Percentiles rank a stretch among this genome's conserved stretches.
These are phyloP conservation scores for Mrakiaceae sp. DNA, from an alignment of 1,284 basidiomycete species.

Conservation along the genomic window DNA sequence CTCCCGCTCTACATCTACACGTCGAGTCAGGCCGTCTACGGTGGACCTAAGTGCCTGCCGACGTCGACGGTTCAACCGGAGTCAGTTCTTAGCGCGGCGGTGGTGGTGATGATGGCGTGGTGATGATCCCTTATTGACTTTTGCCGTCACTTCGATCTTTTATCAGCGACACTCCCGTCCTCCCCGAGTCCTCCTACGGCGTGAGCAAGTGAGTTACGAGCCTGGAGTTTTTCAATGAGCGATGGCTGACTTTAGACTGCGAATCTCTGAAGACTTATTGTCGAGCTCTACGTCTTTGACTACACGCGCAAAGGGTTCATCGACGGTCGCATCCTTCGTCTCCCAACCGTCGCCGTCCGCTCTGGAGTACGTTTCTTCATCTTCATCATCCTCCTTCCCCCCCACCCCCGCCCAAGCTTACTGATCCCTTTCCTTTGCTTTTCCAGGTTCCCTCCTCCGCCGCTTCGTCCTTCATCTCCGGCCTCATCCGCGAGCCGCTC, in stretches of 20 bases:
- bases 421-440: background rate
- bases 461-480: conserved; percentile 50
- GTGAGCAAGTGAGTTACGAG: conserved; percentile 22
- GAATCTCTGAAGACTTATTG: background rate
- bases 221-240: too few species aligned
- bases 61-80: conserved; percentile 30
- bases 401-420: background rate
- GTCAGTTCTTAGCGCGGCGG: conserved; percentile 18
- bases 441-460: conserved; percentile 44
- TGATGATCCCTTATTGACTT: conserved; percentile 23
- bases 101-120: too few species aligned
- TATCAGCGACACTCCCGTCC: conserved; percentile 43
- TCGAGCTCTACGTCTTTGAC: conserved; percentile 52
- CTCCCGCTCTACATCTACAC: conserved; percentile 49
- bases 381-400: background rate
- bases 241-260: background rate
- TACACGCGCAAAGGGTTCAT: conserved; percentile 50
- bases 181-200: conserved; percentile 50
- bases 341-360: conserved; percentile 52
- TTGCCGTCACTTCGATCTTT: conserved; percentile 26
- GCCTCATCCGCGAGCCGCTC: conserved; percentile 52
- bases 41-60: conserved; percentile 44
- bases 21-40: conserved; percentile 52
- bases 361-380: conserved; percentile 32
- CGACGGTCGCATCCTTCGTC: conserved; percentile 50